Conservation (phyloP, 345 rosid genomes). For the Aquilaria yunnanensis region DNA sequence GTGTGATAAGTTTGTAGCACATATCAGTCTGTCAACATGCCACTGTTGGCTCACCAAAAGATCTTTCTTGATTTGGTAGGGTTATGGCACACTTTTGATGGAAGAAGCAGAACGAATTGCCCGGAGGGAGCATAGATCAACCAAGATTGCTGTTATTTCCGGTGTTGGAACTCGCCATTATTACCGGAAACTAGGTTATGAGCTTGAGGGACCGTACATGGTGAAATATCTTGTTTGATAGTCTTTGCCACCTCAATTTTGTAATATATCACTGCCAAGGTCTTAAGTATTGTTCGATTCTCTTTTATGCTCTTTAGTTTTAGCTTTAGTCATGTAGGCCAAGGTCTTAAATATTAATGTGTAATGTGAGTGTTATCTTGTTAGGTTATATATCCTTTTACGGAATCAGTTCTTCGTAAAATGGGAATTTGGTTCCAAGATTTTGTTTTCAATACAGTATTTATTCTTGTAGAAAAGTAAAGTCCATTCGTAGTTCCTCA, state of each 20-base stretch:
- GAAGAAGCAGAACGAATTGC: slow-evolving; percentile 96
- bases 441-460: no score
- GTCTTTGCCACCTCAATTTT: slow-evolving; percentile 16
- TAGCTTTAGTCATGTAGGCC: no score
- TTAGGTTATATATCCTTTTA: no score
- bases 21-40: not conserved
- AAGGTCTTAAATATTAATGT: no score
- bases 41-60: not conserved
- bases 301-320: no score
- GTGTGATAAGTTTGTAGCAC: not conserved
- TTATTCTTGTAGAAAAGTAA: no score
- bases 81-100: slow-evolving; percentile 95
- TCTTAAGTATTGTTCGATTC: no score
- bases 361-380: no score
- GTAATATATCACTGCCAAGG: slow-evolving; percentile 3
- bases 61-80: slow-evolving; percentile 28
- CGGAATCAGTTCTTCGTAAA: no score
- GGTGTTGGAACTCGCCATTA: slow-evolving; percentile 98
- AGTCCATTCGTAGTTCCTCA: no score
- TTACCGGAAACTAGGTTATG: slow-evolving; percentile 85
- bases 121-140: slow-evolving; percentile 70
- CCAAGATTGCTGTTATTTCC: slow-evolving; percentile 81
- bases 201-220: slow-evolving; percentile 97
- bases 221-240: slow-evolving; percentile 58
- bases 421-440: no score